Percentiles rank a stretch among this genome's conserved stretches.
phyloP scores from a whole-genome alignment of 2,329 filamentous ascomycete genomes.

The Diaporthe vaccinii region DNA sequence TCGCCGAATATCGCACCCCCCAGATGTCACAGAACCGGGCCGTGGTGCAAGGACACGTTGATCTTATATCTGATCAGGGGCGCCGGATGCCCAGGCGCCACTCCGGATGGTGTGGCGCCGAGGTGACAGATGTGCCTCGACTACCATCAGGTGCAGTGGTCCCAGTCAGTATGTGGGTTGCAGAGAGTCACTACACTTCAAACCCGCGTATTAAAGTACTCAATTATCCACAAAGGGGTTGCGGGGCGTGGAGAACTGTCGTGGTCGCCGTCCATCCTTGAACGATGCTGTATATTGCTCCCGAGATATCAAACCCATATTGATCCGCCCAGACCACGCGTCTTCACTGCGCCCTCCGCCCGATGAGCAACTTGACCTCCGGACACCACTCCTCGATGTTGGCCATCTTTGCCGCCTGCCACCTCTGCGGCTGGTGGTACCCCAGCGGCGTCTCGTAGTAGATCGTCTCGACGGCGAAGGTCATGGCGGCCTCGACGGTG shows the following conservation, averaged over 20 bases:
- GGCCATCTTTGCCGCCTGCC: slow-evolving; percentile 37
- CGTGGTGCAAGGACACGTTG: slow-evolving; percentile 6
- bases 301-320: not conserved
- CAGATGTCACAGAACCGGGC: slow-evolving; percentile 10
- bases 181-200: not conserved
- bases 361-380: slow-evolving; percentile 41
- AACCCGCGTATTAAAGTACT: not conserved
- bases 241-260: not conserved
- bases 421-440: slow-evolving; percentile 45
- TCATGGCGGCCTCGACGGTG: slow-evolving; percentile 44
- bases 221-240: not conserved
- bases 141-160: not conserved
- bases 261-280: not conserved
- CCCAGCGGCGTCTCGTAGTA: slow-evolving; percentile 49
- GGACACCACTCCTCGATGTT: slow-evolving; percentile 41
- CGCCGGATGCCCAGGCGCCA: not conserved
- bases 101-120: not conserved
- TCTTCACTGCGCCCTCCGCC: slow-evolving; percentile 34
- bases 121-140: slow-evolving; percentile 11
- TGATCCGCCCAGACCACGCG: not conserved
- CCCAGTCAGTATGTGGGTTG: not conserved
- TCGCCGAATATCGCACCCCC: not conserved
- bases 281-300: not conserved
- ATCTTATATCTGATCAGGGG: not conserved
- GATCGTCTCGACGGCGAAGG: slow-evolving; percentile 49